Evolutionary conservation across 2,329 filamentous ascomycete genomes (phyloP).

Genomic region (Thelonectria blattea): DNA sequence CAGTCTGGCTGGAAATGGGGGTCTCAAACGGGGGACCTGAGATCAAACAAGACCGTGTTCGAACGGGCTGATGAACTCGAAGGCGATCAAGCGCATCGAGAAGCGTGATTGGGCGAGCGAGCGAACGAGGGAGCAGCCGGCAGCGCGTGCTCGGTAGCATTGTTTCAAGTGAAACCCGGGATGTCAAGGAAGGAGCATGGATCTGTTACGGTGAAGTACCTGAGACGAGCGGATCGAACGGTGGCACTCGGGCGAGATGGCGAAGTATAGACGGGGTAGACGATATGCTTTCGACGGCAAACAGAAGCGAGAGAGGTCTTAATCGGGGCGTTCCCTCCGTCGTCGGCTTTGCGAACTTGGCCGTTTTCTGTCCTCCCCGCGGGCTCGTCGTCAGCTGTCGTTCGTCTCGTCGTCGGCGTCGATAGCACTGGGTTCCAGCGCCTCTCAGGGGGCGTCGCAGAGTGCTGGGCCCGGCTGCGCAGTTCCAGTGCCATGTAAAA

Average conservation of each 20-base stretch:
- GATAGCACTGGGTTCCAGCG: background rate
- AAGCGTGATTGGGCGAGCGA: conserved; percentile 32
- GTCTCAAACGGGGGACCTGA: conserved; percentile 32
- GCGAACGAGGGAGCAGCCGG: conserved; percentile 25
- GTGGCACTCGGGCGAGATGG: conserved; percentile 5
- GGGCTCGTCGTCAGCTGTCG: background rate
- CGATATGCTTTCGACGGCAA: background rate
- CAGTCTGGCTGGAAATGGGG: conserved; percentile 15
- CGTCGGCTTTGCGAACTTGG: background rate
- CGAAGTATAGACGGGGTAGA: background rate
- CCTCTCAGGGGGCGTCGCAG: conserved; percentile 4
- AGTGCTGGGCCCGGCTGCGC: conserved; percentile 10
- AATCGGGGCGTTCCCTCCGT: background rate
- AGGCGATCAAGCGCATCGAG: conserved; percentile 20
- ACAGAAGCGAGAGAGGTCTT: conserved; percentile 7
- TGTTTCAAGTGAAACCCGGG: conserved; percentile 56
- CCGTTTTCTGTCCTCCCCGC: conserved; percentile 5
- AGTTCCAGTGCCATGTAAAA: conserved; percentile 15
- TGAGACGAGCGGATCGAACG: conserved; percentile 31
- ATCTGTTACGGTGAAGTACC: conserved; percentile 30
- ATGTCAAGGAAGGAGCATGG: conserved; percentile 46
- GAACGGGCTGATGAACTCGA: conserved; percentile 28
- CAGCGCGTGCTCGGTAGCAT: conserved; percentile 29
- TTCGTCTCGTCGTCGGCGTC: conserved; percentile 1
- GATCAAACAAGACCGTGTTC: conserved; percentile 38